Base-by-base conservation (phyloP, 2,329 filamentous ascomycete genomes). In the Stylonectria norvegica region DNA sequence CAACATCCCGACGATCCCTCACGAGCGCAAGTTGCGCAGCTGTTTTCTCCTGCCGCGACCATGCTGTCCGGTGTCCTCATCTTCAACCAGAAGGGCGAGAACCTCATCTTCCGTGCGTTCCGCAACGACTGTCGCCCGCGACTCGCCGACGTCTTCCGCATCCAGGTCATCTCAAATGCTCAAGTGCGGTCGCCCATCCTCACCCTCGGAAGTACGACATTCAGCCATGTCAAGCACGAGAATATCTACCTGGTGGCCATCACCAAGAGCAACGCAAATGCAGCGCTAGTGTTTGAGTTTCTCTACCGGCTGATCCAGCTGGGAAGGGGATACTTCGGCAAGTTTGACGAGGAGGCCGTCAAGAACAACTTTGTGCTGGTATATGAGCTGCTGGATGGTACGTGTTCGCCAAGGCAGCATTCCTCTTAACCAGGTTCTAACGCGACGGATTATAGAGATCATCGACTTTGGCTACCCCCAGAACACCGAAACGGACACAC, bases 331-430 rank as follows among this genome's bases (percentile, higher is more conserved):
- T 98, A 98, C 69, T 98, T 98, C 75, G 91, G 87, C 63, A 97
- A 97, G 69, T 95, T 98, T 62, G 93, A 98, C 61, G 93, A 98
- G 75, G 93, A 98, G 71, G 90, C 93, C 42, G 91, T 98, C 57
- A 98, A 98, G 83, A 97, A 96, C 71, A 98, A 98, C 73, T 98
- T 98, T 71, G 93, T 98, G 50, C 75, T 98, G 53, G 89, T 98
- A 27, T 98, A 98, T 68, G 93, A 98, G 75, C 78, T 98, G 42
- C 72, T 98, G 40, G 93, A 98, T 66, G 88, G 88, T 93, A 62
- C 48, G 71, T 61, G 8, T 15, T 9, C 5, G 18, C 22, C 14
- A 10, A 14, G 19, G 11, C 3, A 6, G 10, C 18, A 35, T 6
- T 15, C 1, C 16, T 17, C 6, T 19, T 28, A n/a, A 11, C 9